Evolutionary conservation across 2,329 filamentous ascomycete species (phyloP).

Genomic region (Neopestalotiopsis rosae): DNA sequence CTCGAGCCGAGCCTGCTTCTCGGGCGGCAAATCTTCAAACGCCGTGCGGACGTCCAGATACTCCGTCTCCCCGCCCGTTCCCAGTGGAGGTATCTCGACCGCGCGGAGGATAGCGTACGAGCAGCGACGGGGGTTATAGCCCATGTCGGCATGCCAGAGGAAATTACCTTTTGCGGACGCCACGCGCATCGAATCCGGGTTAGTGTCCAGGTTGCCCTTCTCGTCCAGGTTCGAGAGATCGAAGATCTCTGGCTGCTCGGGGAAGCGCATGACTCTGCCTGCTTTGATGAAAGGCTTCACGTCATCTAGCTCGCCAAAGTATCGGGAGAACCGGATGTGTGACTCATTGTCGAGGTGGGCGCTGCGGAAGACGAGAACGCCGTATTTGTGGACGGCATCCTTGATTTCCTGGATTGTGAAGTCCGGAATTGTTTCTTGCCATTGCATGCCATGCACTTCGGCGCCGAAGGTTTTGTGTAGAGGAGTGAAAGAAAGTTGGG

Average conservation of each 20-base stretch:
- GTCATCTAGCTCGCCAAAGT: slow-evolving; percentile 15
- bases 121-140: slow-evolving; percentile 59
- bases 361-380: slow-evolving; percentile 7
- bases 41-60: slow-evolving; percentile 60
- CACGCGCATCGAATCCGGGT: slow-evolving; percentile 26
- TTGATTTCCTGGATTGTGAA: not conserved
- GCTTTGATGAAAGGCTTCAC: not conserved
- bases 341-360: slow-evolving; percentile 8
- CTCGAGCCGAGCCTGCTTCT: slow-evolving; percentile 40
- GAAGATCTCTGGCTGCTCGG: not conserved
- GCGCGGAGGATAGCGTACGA: slow-evolving; percentile 57
- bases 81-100: slow-evolving; percentile 51
- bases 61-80: slow-evolving; percentile 55
- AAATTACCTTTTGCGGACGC: slow-evolving; percentile 44
- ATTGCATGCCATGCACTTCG: not conserved
- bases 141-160: slow-evolving; percentile 60
- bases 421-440: not conserved
- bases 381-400: slow-evolving; percentile 12
- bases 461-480: not conserved
- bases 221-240: slow-evolving; percentile 16
- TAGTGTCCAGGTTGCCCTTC: slow-evolving; percentile 23
- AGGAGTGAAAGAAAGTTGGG: not conserved
- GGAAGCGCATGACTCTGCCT: slow-evolving; percentile 25
- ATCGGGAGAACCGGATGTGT: not conserved
- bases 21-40: slow-evolving; percentile 48